These are phyloP conservation scores for Pyrenopolyporus hunteri DNA, from an alignment of 495 filamentous ascomycete species.

Conservation along the genomic window DNA sequence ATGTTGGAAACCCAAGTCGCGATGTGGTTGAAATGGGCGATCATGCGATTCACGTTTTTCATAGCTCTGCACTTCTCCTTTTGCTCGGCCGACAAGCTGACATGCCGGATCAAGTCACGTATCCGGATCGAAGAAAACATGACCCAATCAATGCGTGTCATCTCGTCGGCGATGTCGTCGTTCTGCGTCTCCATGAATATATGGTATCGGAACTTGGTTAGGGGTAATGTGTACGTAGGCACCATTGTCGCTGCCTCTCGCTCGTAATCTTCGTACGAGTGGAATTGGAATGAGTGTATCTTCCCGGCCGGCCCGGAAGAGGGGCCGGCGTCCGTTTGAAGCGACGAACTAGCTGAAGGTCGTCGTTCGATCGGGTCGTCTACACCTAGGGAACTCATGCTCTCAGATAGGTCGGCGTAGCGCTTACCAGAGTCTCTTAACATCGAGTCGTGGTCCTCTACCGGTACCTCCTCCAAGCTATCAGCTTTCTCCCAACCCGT, in stretches of 20 bases:
- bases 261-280: conserved; percentile 74
- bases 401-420: conserved; percentile 46
- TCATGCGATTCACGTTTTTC: conserved; percentile 89
- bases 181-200: conserved; percentile 80
- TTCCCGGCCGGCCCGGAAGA: conserved; percentile 19
- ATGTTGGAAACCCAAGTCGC: conserved; percentile 91
- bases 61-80: conserved; percentile 81
- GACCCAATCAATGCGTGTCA: conserved; percentile 95
- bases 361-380: conserved; percentile 52
- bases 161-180: conserved; percentile 84
- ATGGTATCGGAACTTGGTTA: conserved; percentile 83
- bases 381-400: conserved; percentile 52
- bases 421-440: conserved; percentile 32
- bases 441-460: conserved; percentile 21
- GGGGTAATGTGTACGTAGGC: conserved; percentile 61
- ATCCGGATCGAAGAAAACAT: conserved; percentile 97
- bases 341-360: conserved; percentile 53
- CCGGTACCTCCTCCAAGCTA: conserved; percentile 45
- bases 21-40: conserved; percentile 93
- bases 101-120: conserved; percentile 89
- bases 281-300: conserved; percentile 57
- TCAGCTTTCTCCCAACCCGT: conserved; percentile 76
- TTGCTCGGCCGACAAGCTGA: conserved; percentile 71
- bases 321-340: conserved; percentile 29
- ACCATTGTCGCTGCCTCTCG: conserved; percentile 70